Conservation (phyloP, 2,329 filamentous ascomycete species). For the Aspergillus brunneoviolaceus region DNA sequence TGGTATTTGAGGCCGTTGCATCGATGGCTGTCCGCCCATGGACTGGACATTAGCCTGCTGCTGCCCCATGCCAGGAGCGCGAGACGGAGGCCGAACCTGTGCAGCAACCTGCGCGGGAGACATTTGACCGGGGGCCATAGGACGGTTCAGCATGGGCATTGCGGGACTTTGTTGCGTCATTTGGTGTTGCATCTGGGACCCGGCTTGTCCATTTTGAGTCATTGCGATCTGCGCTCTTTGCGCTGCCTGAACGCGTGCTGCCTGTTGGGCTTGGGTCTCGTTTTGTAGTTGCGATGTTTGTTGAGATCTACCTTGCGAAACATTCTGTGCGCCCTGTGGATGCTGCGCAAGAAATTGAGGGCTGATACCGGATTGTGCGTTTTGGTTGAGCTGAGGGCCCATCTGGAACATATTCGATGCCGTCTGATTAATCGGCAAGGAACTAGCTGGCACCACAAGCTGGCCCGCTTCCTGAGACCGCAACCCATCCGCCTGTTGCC, state of each 20-base stretch:
- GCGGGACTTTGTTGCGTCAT: constrained; percentile 42
- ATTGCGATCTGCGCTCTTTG: constrained; percentile 48
- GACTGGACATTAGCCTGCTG: constrained; percentile 27
- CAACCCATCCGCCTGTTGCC: constrained; percentile 62
- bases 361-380: constrained; percentile 38
- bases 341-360: constrained; percentile 44
- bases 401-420: constrained; percentile 44
- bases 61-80: constrained; percentile 34
- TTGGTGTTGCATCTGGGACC: constrained; percentile 38
- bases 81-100: constrained; percentile 37
- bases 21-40: constrained; percentile 28
- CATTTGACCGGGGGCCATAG: constrained; percentile 40
- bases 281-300: constrained; percentile 35
- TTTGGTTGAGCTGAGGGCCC: constrained; percentile 43
- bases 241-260: constrained; percentile 44
- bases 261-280: constrained; percentile 41
- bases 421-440: constrained; percentile 47
- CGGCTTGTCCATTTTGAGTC: constrained; percentile 47
- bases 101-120: constrained; percentile 36
- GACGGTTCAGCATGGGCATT: constrained; percentile 47
- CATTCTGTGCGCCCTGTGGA: constrained; percentile 43
- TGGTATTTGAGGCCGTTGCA: constrained; percentile 38
- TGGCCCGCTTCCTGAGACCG: constrained; percentile 62
- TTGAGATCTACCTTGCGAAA: constrained; percentile 44
- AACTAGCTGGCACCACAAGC: constrained; percentile 64